Percentiles rank a stretch among this genome's conserved stretches.
Conservation (phyloP, 2,329 filamentous ascomycete genomes). For the Cercospora sp. region DNA sequence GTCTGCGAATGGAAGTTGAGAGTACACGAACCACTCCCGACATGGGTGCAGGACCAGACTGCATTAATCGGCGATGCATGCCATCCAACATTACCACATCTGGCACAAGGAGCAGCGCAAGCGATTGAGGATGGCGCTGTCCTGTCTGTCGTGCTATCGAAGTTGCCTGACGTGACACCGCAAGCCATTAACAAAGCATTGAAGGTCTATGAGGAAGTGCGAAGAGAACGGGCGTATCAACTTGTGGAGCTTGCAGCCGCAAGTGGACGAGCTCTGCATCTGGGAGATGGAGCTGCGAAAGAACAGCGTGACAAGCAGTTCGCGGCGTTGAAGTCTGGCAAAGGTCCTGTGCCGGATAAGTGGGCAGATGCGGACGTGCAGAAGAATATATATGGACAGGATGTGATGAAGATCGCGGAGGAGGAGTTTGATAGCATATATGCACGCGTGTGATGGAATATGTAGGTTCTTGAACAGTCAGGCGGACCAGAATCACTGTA, state of each 20-base stretch:
- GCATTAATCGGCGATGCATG: constrained; percentile 61
- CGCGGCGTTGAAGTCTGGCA: constrained; percentile 45
- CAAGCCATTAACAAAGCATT: constrained; percentile 55
- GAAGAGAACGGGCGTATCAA: constrained; percentile 58
- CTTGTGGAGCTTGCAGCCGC: constrained; percentile 59
- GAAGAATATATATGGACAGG: constrained; percentile 50
- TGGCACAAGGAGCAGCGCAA: constrained; percentile 65
- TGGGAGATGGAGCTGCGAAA: constrained; percentile 60
- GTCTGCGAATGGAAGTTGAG: constrained; percentile 67
- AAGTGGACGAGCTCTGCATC: constrained; percentile 55
- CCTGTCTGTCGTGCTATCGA: constrained; percentile 53
- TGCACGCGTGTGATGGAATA: constrained; percentile 26
- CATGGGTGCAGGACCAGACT: constrained; percentile 58
- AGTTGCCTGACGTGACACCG: constrained; percentile 49
- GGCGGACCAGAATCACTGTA: too few relatives aligned
- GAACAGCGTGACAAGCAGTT: constrained; percentile 60
- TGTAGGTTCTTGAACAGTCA: not conserved
- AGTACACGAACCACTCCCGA: constrained; percentile 61
- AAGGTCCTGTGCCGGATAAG: constrained; percentile 51
- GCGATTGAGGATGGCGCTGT: constrained; percentile 65
- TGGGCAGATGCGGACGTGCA: constrained; percentile 56
- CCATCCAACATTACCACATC: constrained; percentile 64
- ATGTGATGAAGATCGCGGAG: constrained; percentile 48
- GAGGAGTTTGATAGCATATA: constrained; percentile 44
- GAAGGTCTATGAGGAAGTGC: constrained; percentile 56